Percentiles rank a stretch among this genome's conserved stretches.
Conservation (phyloP, 2,329 filamentous ascomycete genomes). For the Fusarium hainanense region DNA sequence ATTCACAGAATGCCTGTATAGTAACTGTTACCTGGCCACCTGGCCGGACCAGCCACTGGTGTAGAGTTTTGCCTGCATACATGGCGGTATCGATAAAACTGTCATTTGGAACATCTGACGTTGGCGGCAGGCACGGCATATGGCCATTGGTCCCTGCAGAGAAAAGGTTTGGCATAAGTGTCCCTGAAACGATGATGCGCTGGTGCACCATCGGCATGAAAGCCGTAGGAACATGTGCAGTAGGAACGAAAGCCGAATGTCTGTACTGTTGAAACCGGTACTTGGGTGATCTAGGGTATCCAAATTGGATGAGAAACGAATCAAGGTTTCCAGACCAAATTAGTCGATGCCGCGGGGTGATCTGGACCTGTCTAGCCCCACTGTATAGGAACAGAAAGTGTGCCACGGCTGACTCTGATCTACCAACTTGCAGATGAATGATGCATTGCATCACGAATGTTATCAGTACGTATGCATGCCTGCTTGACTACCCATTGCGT, state of each 20-base stretch:
- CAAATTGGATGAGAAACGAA: background rate
- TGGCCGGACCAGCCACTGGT: background rate
- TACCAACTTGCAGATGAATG: background rate
- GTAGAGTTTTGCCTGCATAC: background rate
- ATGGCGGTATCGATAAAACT: constrained; percentile 4
- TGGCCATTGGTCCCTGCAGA: background rate
- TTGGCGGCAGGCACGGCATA: background rate
- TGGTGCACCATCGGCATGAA: background rate
- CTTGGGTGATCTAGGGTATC: constrained; percentile 10
- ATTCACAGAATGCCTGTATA: background rate
- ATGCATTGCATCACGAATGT: background rate
- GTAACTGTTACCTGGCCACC: background rate
- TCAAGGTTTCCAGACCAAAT: constrained; percentile 24
- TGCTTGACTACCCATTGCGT: constrained; percentile 9
- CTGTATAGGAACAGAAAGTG: constrained; percentile 4
- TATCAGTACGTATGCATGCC: constrained; percentile 2
- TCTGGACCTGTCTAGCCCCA: constrained; percentile 32
- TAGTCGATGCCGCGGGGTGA: constrained; percentile 34
- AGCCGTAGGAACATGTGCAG: background rate
- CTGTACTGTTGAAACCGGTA: background rate
- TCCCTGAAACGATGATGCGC: constrained; percentile 4
- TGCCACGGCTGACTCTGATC: constrained; percentile 20
- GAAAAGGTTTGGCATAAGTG: background rate
- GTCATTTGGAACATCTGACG: background rate
- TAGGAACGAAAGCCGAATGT: constrained; percentile 10